phyloP scores from a whole-genome alignment of 768 basidiomycete species.

The Boletus fagicola region DNA sequence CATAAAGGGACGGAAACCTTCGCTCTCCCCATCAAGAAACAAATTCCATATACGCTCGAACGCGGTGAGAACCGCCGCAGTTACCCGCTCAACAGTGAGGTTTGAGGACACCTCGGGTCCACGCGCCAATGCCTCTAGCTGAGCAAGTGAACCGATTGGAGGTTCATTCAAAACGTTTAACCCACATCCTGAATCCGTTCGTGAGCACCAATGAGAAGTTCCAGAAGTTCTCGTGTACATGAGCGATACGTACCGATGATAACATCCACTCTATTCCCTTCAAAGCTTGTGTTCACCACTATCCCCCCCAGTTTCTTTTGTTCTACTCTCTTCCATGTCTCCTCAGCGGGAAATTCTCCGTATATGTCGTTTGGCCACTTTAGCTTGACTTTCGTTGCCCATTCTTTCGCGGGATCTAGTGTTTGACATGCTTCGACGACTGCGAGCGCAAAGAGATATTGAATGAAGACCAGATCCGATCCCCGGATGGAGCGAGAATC shows the following conservation, averaged over 20 bases:
- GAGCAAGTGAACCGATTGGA: conserved; percentile 79
- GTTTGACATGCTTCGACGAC: conserved; percentile 80
- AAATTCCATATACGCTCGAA: conserved; percentile 79
- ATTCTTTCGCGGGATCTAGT: conserved; percentile 43
- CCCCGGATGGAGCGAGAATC: conserved; percentile 26
- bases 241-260: conserved; percentile 66
- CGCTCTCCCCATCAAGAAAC: conserved; percentile 52
- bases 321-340: conserved; percentile 33
- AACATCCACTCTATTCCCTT: conserved; percentile 67
- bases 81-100: conserved; percentile 70
- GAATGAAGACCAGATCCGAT: conserved; percentile 81
- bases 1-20: conserved; percentile 81
- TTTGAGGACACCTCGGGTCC: background rate
- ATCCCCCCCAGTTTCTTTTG: conserved; percentile 87
- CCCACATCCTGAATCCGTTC: conserved; percentile 68
- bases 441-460: conserved; percentile 89
- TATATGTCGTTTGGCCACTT: conserved; percentile 99
- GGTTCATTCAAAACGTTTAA: conserved; percentile 80
- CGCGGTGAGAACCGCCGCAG: conserved; percentile 68
- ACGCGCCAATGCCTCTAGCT: conserved; percentile 47
- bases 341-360: conserved; percentile 51
- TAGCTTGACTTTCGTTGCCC: conserved; percentile 61
- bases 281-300: conserved; percentile 83
- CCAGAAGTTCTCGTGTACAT: background rate
- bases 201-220: background rate